Evolutionary conservation across 2,329 filamentous ascomycete genomes (phyloP), one percentile per base, ranked within the genome.

Genomic region (Exophiala sp.): DNA sequence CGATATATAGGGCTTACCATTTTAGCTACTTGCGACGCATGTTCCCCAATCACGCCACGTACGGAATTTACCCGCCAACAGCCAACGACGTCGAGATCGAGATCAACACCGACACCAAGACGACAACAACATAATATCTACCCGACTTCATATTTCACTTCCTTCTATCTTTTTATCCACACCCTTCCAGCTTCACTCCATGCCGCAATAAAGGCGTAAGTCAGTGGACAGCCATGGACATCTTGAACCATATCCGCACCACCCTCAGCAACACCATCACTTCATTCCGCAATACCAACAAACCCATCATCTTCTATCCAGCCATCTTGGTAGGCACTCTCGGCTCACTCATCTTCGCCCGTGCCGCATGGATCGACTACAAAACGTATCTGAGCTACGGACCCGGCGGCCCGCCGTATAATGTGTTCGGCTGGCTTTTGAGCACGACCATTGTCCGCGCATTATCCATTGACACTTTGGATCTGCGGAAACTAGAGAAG

Each of bases 341-440:
- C 3, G 38, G 32, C n/a, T 42, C 42, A 13, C n/a, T 42, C 14
- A 4, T 22, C 1, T 2, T 50, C 37, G 42, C 42, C 16, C 48
- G 48, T 8, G 24, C 22, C 5, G 48, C 48, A 13, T 46, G 43
- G 34, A 34, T 34, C 10, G 48, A 69, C 52, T 70, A 69, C 52
- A 51, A 50, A 10, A 52, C 52, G 21, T 70, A 63, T 49, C 51
- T 62, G 3, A 60, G 60, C 21, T 65, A 68, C 37, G 66, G 67
- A 1, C 63, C 61, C 0, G 66, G 66, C 9, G 67, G 67, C 0
- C 37, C 60, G 1, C 66, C 66, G 1, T 60, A 64, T 42, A 69
- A 69, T 50, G 37, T 61, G 2, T 16, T 66, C 19, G 66, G 67
- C 32, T 69, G 66, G 64, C 29, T 66, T 5, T 24, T 58, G 29